Percentiles rank a stretch among this genome's conserved stretches.
Evolutionary conservation across 192 early-diverging fungal species (phyloP).

Genomic region (Funneliformis geosporum): DNA sequence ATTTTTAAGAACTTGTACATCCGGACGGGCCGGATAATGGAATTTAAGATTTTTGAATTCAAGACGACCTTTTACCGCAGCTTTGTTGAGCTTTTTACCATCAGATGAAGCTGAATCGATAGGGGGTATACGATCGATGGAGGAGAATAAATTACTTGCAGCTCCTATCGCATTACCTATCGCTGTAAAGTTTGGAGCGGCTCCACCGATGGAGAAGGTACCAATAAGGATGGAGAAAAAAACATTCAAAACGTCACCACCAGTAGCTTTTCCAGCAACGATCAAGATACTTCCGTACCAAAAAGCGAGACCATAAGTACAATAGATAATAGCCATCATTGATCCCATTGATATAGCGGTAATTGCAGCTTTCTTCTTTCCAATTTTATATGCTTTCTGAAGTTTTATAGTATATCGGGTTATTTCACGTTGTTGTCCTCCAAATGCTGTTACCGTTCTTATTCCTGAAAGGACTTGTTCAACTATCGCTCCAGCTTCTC

Average conservation of each 20-base stretch:
- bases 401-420: conserved; percentile 65
- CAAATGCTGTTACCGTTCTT: conserved; percentile 89
- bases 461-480: conserved; percentile 84
- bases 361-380: conserved; percentile 61
- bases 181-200: conserved; percentile 65
- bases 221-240: conserved; percentile 73
- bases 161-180: conserved; percentile 80
- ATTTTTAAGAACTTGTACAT: conserved; percentile 74
- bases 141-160: conserved; percentile 74
- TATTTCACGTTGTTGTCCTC: conserved; percentile 70
- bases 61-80: conserved; percentile 66
- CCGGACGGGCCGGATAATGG: conserved; percentile 77
- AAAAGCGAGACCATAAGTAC: conserved; percentile 76
- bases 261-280: conserved; percentile 47
- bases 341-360: conserved; percentile 57
- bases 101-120: conserved; percentile 65
- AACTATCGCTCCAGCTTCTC: conserved; percentile 84
- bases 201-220: conserved; percentile 54
- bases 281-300: conserved; percentile 81
- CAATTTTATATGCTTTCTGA: conserved; percentile 61
- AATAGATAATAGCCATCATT: conserved; percentile 70
- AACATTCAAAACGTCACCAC: conserved; percentile 68
- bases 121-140: conserved; percentile 78
- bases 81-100: conserved; percentile 48
- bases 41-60: conserved; percentile 77